Base-by-base conservation (phyloP, 2,329 filamentous ascomycete species). In the Cladosporium sphaerospermum region DNA sequence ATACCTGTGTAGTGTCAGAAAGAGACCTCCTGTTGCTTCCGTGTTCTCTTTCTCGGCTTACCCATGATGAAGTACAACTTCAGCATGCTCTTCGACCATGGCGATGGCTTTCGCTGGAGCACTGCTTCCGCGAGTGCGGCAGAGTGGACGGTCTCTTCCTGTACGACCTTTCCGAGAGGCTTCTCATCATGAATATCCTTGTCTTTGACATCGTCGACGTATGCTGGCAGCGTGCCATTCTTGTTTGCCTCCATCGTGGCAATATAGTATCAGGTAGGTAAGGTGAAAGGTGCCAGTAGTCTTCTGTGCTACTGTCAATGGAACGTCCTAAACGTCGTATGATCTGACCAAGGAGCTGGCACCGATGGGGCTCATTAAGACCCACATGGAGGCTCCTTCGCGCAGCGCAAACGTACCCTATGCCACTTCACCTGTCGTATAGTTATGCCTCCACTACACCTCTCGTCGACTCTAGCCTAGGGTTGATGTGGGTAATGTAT, bases 241-340 rank as follows among this genome's bases (percentile, higher is more conserved):
- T 82, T 75, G 28, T 75, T 73, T 49, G 75, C 63, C 0, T 65
- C 71, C 69, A 78, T 78, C 3, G 68, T 76, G 39, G 13, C 23
- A 28, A 28, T 28, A 7, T 28, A 28, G 23, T 28, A 28, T 28
- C 23, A 28, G 23, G 23, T 7, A 7, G 23, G 23, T 28, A 28
- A 28, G 23, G 7, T 28, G 23, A 28, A 28, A 28, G 23, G 23
- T 5, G 7, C 23, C 23, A 28, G 7, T 28, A 28, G 7, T 28
- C 23, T 5, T 28, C 23, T 28, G 23, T 28, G 23, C 2, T 28
- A 28, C 23, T 7, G 23, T 28, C 23, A 28, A 28, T 28, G 7
- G 7, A 7, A 28, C 7, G 23, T 7, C 23, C 4, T 5, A 28
- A 4, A 4, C 23, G 5, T 28, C 7, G 23, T 1, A 28, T 28